phyloP scores from a whole-genome alignment of 2,329 filamentous ascomycete genomes.

The Penicillium brasilianum region DNA sequence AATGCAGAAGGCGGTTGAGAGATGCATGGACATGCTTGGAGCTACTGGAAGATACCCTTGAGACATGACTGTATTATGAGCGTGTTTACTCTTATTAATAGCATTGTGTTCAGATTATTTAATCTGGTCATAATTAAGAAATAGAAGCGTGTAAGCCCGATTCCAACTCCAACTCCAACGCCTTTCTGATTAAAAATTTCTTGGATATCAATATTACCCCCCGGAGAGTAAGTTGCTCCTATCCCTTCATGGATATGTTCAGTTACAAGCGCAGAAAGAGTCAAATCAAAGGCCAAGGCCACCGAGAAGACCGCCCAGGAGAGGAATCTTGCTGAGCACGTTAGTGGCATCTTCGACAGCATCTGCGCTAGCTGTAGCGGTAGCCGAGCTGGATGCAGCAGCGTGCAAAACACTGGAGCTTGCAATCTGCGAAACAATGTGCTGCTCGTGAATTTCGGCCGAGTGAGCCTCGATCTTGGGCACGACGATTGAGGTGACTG shows the following conservation, averaged over 20 bases:
- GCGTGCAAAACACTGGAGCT: conserved; percentile 1
- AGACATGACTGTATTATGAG: conserved; percentile 1
- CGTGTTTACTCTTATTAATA: not conserved
- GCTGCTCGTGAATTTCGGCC: conserved; percentile 11
- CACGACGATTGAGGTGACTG: not conserved
- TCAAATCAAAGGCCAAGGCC: not conserved
- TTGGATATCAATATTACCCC: conserved; percentile 26
- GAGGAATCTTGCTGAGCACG: not conserved
- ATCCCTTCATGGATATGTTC: conserved; percentile 14
- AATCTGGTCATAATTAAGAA: conserved; percentile 4
- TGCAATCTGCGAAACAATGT: conserved; percentile 6
- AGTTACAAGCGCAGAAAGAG: conserved; percentile 9
- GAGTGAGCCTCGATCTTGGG: not conserved
- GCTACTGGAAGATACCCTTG: conserved; percentile 44
- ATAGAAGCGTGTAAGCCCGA: conserved; percentile 1
- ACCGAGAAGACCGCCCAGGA: not conserved
- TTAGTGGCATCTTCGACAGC: not conserved
- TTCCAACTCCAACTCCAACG: conserved; percentile 6
- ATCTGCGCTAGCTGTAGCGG: conserved; percentile 16
- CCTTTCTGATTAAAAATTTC: conserved; percentile 20
- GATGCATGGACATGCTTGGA: conserved; percentile 59
- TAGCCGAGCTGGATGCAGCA: conserved; percentile 17
- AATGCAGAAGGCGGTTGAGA: conserved; percentile 62
- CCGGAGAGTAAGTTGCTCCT: conserved; percentile 8
- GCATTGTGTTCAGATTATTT: conserved; percentile 14